Evolutionary conservation across 768 basidiomycete species (phyloP), one percentile per base, ranked within the genome.

Genomic region (Brasilioporus rufonigricans): DNA sequence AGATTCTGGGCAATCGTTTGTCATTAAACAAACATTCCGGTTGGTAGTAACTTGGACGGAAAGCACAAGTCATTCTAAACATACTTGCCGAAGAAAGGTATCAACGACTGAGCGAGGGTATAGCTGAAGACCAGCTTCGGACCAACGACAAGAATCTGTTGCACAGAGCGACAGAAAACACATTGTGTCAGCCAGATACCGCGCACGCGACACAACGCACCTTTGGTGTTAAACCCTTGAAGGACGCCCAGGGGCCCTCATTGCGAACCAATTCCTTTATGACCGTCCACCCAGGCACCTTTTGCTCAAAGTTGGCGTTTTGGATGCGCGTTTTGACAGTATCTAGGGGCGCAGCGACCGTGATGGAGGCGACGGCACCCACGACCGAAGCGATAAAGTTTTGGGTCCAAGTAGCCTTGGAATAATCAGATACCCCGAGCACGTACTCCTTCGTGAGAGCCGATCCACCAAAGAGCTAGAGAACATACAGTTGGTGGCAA

Each of bases 121-220:
- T 96, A 98, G 64, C 91, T 93, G 82, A 98, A 98, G 63, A 98
- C 93, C 33, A 98, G 85, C 76, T 98, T 98, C 38, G 96, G 96
- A 48, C 94, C 95, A 35, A 98, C 94, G 57, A 98, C 93, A 44
- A 98, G 80, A 63, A 96, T 90, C 92, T 95, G 29, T 45, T 16
- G 62, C 14, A 71, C n/a, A n/a, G n/a, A n/a, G 12, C 14, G 14
- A 14, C 6, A 26, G 11, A 24, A 33, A 39, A 18, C 12, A 13
- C 2, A 66, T 66, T 16, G 5, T 5, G 56, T 57, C 23, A 59
- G 53, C 14, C 16, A 24, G 18, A 36, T 43, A 23, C n/a, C 21
- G 1, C 16, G 27, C 4, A 16, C 24, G 49, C 27, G 26, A 64
- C 75, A 21, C 32, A 9, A 58, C 65, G 12, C 38, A 94, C 93